These are phyloP conservation scores for Fusarium sp. DNA, from an alignment of 2,329 filamentous ascomycete species.

Conservation along the genomic window DNA sequence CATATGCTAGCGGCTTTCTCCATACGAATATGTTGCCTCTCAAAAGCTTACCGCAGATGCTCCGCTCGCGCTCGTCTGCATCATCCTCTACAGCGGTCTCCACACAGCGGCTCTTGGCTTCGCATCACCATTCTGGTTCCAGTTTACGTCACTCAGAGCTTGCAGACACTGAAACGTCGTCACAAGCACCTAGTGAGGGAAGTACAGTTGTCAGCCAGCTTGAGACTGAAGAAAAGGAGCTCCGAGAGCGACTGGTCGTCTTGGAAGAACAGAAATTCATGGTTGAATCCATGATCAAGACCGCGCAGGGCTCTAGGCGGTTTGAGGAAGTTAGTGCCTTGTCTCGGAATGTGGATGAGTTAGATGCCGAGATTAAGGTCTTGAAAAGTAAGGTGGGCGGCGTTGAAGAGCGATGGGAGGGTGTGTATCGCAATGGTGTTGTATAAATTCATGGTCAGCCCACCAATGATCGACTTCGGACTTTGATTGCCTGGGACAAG, in stretches of 20 bases:
- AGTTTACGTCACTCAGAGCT: slow-evolving; percentile 61
- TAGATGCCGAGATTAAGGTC: slow-evolving; percentile 80
- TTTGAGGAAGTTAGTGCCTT: slow-evolving; percentile 90
- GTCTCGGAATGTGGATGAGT: slow-evolving; percentile 82
- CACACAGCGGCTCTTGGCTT: slow-evolving; percentile 49
- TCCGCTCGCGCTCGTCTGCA: slow-evolving; percentile 59
- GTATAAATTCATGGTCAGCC: slow-evolving; percentile 10
- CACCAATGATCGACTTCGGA: not conserved
- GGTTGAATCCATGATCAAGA: slow-evolving; percentile 84
- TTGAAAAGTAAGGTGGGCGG: slow-evolving; percentile 72
- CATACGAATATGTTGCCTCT: slow-evolving; percentile 92
- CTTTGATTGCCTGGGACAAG: not conserved
- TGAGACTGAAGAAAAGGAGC: slow-evolving; percentile 84
- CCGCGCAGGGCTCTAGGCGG: slow-evolving; percentile 78
- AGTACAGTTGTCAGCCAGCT: slow-evolving; percentile 68
- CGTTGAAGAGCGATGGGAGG: slow-evolving; percentile 71
- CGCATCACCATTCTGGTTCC: slow-evolving; percentile 52
- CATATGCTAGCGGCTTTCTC: slow-evolving; percentile 83
- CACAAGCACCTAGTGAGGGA: slow-evolving; percentile 58
- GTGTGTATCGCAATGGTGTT: slow-evolving; percentile 57
- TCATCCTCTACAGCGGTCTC: slow-evolving; percentile 43
- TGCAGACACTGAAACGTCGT: slow-evolving; percentile 59
- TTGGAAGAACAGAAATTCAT: slow-evolving; percentile 93
- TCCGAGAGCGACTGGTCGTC: slow-evolving; percentile 83
- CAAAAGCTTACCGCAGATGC: slow-evolving; percentile 76